These are phyloP conservation scores for Debaryomyces castellii DNA, from an alignment of 805 yeast species.

Conservation along the genomic window DNA sequence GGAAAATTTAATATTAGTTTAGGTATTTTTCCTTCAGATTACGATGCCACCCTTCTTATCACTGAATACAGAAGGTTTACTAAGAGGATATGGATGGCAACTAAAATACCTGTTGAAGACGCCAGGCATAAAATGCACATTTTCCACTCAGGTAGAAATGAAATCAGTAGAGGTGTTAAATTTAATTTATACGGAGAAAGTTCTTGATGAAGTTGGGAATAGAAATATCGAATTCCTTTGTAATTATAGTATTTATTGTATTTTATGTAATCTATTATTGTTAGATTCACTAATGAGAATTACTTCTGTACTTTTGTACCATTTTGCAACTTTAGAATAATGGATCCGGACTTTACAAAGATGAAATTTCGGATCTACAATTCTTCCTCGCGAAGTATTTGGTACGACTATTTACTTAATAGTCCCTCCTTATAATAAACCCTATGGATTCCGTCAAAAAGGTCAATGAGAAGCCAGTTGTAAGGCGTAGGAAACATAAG, in stretches of 20 bases:
- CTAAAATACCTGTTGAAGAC: conserved; percentile 9
- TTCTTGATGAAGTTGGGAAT: background rate
- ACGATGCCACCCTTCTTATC: conserved; percentile 18
- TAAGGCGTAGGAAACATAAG: conserved; percentile 28
- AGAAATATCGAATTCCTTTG: no score
- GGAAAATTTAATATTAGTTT: conserved; percentile 18
- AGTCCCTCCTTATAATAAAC: background rate
- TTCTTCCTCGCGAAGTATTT: background rate
- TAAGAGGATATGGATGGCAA: conserved; percentile 8
- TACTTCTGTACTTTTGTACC: background rate
- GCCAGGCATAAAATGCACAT: conserved; percentile 11
- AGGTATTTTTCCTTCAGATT: conserved; percentile 30
- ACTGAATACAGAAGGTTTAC: conserved; percentile 6
- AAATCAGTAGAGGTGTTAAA: conserved; percentile 6
- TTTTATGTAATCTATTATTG: background rate
- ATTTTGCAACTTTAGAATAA: no score
- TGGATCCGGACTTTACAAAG: background rate
- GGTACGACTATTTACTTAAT: background rate
- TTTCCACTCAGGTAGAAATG: conserved; percentile 12
- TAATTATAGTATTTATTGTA: background rate
- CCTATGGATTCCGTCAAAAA: background rate
- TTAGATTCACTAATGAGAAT: background rate
- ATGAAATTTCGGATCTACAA: background rate
- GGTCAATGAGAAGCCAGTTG: background rate
- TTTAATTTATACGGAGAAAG: background rate